Base-by-base conservation (phyloP, 2,329 filamentous ascomycete genomes). In the Cytospora leucostoma region DNA sequence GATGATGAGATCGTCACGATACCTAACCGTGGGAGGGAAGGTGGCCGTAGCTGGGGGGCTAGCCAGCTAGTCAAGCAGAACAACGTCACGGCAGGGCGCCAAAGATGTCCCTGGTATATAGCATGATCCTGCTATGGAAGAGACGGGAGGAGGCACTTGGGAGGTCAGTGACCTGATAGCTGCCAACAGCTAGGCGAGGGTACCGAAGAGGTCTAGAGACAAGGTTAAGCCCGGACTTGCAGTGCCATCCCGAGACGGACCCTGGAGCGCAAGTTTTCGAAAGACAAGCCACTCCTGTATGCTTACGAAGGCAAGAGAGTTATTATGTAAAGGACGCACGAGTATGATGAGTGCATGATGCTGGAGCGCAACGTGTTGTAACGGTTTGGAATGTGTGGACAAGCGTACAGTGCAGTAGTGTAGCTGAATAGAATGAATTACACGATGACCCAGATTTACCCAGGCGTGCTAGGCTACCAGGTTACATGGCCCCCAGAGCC, bases 271-370 rank as follows among this genome's bases (percentile, higher is more conserved):
- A 35, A 7, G 34, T 35, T 11, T 11, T 11, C 34, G 34, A 35
- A 11, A 7, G 11, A 35, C 11, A 35, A 35, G 34, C 34, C 34
- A 35, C 34, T 35, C 52, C 40, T 59, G 47, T 21, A 44, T 59
- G 57, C n/a, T n/a, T n/a, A n/a, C n/a, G n/a, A 59, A 47, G 57
- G 52, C 49, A 59, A 38, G 27, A 27, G 27, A 27, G 4, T 27
- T 27, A 27, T 27, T 27, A 27, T 27, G 27, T 27, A 27, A 47
- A 34, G 35, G 19, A 59, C 44, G 56, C 51, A 63, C 62, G 62
- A 63, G 60, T 56, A 63, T 54, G 62, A 63, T 38, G 52, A 27
- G 34, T 32, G 40, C 51, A 54, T 60, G 56, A 55, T 60, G 61
- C 60, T 52, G 62, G 40, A 35, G 50, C 19, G 13, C 10, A n/a